A percentile compares a stretch with the other conserved stretches of the same genome.
Conservation (phyloP, 2,329 filamentous ascomycete species). For the Neopestalotiopsis clavispora region DNA sequence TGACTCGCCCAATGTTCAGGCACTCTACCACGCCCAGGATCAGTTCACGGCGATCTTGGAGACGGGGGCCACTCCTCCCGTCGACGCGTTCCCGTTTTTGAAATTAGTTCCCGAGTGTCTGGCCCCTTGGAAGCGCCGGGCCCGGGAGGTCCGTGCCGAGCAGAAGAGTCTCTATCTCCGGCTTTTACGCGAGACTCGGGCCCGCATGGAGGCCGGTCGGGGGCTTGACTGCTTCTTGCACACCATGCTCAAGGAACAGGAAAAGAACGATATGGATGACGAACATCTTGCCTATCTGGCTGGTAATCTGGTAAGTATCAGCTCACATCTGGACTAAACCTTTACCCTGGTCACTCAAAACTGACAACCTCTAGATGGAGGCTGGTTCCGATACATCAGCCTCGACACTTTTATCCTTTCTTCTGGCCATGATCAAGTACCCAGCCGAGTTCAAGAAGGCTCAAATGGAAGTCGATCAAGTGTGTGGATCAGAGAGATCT, state of each 20-base stretch:
- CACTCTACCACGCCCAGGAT: slow-evolving; percentile 20
- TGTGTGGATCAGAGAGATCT: slow-evolving; percentile 18
- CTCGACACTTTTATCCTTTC: neutral
- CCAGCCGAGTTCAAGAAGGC: slow-evolving; percentile 23
- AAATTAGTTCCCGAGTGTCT: slow-evolving; percentile 18
- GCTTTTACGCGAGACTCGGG: slow-evolving; percentile 16
- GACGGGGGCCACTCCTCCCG: slow-evolving; percentile 18
- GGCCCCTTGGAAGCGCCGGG: slow-evolving; percentile 17
- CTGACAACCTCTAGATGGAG: slow-evolving; percentile 14
- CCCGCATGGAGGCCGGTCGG: neutral
- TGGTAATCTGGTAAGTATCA: slow-evolving; percentile 20
- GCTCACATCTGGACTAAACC: neutral
- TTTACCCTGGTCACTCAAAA: neutral
- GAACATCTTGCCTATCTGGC: slow-evolving; percentile 23
- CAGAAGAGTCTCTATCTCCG: slow-evolving; percentile 18
- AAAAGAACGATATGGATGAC: slow-evolving; percentile 21
- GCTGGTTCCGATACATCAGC: slow-evolving; percentile 25
- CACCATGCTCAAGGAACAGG: slow-evolving; percentile 16
- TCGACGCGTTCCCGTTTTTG: slow-evolving; percentile 21
- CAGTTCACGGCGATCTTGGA: slow-evolving; percentile 19
- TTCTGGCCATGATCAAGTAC: slow-evolving; percentile 8
- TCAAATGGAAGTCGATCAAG: slow-evolving; percentile 24
- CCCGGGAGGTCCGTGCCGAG: slow-evolving; percentile 10
- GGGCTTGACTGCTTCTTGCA: slow-evolving; percentile 16
- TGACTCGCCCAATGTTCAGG: slow-evolving; percentile 5